phyloP scores from a whole-genome alignment of 2,329 filamentous ascomycete genomes.

The Fusarium nelsonii region DNA sequence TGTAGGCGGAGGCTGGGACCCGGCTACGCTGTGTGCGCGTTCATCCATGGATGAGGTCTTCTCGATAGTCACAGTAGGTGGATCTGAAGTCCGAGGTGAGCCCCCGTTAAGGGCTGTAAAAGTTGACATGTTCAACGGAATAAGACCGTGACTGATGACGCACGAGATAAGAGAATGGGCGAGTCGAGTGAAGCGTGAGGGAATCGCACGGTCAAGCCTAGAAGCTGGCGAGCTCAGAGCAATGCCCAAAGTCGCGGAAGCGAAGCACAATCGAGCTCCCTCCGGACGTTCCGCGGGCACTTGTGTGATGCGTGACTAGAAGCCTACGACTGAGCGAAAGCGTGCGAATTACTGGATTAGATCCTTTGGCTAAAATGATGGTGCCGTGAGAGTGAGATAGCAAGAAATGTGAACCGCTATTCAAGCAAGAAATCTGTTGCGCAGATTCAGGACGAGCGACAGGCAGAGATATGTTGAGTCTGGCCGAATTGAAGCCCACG shows the following conservation, averaged over 20 bases:
- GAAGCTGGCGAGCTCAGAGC: slow-evolving; percentile 9
- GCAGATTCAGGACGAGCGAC: slow-evolving; percentile 13
- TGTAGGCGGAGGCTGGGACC: slow-evolving; percentile 45
- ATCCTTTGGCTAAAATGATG: neutral
- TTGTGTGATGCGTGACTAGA: slow-evolving; percentile 23
- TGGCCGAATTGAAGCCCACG: slow-evolving; percentile 11
- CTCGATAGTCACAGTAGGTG: slow-evolving; percentile 48
- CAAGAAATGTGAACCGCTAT: neutral
- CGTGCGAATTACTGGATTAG: slow-evolving; percentile 3
- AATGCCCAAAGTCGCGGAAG: slow-evolving; percentile 8
- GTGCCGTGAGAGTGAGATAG: slow-evolving; percentile 2
- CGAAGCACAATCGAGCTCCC: slow-evolving; percentile 19
- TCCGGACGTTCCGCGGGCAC: slow-evolving; percentile 36
- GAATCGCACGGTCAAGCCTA: slow-evolving; percentile 7
- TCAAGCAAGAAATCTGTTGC: slow-evolving; percentile 12
- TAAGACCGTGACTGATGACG: slow-evolving; percentile 1
- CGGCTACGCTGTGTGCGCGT: slow-evolving; percentile 46
- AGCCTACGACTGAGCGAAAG: neutral
- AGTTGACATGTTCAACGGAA: slow-evolving; percentile 58
- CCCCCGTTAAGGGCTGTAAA: slow-evolving; percentile 66
- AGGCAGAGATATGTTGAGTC: slow-evolving; percentile 17
- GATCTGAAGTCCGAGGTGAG: slow-evolving; percentile 60
- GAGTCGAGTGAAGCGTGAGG: slow-evolving; percentile 8
- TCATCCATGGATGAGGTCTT: slow-evolving; percentile 53
- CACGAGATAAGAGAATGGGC: slow-evolving; percentile 4